phyloP scores from a whole-genome alignment of 78 protist genomes.

The Dictyostelium discoideum region DNA sequence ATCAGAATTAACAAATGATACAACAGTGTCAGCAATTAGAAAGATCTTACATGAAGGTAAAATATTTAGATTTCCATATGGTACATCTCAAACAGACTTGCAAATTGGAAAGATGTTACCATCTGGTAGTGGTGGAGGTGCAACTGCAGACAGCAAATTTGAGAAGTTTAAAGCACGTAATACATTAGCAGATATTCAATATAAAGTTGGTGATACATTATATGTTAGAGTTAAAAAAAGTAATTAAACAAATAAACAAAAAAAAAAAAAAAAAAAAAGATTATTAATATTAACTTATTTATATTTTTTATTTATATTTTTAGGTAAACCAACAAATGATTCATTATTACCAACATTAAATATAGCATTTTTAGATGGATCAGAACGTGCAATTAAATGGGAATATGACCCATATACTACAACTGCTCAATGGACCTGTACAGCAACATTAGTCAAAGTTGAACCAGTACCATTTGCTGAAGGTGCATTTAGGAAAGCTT shows the following conservation, averaged over 20 bases:
- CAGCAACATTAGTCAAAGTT: conserved; percentile 39
- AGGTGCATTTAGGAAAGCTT: conserved; percentile 76
- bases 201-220: conserved; percentile 68
- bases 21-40: conserved; percentile 64
- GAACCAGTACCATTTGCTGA: conserved; percentile 77
- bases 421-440: conserved; percentile 78
- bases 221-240: conserved; percentile 65
- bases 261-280: neutral
- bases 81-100: conserved; percentile 72
- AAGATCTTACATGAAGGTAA: conserved; percentile 70
- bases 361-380: conserved; percentile 47
- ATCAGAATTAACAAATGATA: conserved; percentile 27
- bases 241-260: neutral
- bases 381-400: conserved; percentile 74
- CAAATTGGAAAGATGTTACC: conserved; percentile 40
- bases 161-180: conserved; percentile 74
- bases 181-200: conserved; percentile 65
- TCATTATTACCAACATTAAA: conserved; percentile 68
- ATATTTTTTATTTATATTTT: neutral
- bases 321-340: conserved; percentile 57
- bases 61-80: conserved; percentile 72
- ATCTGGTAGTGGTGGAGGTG: conserved; percentile 5
- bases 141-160: conserved; percentile 24
- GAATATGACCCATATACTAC: conserved; percentile 76
- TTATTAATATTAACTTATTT: neutral